These are phyloP conservation scores for Zygoascus sp. DNA, from an alignment of 1,139 yeast species.

Conservation along the genomic window DNA sequence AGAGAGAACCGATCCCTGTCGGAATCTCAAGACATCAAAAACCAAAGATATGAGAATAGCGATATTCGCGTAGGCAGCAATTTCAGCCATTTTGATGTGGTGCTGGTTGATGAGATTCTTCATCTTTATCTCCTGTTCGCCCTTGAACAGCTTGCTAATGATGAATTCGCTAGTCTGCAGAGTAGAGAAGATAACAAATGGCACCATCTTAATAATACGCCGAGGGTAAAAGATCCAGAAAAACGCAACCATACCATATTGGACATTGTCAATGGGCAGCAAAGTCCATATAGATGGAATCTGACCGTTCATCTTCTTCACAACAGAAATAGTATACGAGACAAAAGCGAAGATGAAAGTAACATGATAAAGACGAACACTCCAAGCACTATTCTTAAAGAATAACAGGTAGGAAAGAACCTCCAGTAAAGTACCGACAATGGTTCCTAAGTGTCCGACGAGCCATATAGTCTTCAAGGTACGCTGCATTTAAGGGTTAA, in stretches of 20 bases:
- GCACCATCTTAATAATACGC: constrained; percentile 53
- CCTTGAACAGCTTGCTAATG: constrained; percentile 58
- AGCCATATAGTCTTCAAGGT: constrained; percentile 2
- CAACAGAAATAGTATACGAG: constrained; percentile 69
- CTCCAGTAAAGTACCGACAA: constrained; percentile 19
- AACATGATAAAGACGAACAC: constrained; percentile 46
- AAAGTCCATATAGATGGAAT: constrained; percentile 33
- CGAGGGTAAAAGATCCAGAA: constrained; percentile 52
- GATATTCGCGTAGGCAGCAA: constrained; percentile 66
- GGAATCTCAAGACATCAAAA: constrained; percentile 55
- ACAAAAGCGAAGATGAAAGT: constrained; percentile 61
- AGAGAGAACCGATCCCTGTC: constrained; percentile 62
- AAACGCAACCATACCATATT: constrained; percentile 51
- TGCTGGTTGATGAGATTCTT: constrained; percentile 46
- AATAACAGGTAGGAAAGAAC: constrained; percentile 22
- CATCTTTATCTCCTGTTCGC: constrained; percentile 44
- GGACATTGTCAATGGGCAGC: constrained; percentile 60
- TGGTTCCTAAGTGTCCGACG: constrained; percentile 23
- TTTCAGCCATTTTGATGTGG: constrained; percentile 58
- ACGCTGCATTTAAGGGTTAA: neutral
- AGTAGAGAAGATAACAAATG: constrained; percentile 59
- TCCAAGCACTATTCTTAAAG: constrained; percentile 25
- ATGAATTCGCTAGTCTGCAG: constrained; percentile 67
- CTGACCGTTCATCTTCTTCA: constrained; percentile 43
- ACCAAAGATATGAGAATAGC: constrained; percentile 44